phyloP scores from a whole-genome alignment of 306 rosid genomes.

The Cyclanthera cordifolia region DNA sequence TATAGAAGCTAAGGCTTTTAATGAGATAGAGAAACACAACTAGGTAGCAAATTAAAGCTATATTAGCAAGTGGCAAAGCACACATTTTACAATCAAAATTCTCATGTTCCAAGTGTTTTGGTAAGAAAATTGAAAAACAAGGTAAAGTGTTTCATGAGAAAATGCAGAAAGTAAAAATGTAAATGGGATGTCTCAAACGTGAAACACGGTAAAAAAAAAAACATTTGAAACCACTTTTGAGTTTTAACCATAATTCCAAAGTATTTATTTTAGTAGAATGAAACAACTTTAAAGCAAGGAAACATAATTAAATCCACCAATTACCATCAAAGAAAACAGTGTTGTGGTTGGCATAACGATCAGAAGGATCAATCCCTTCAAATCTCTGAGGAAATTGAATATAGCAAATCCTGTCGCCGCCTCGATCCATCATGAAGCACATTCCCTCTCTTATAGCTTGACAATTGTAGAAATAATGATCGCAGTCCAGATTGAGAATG shows the following conservation, averaged over 20 bases:
- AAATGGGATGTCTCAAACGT: no score
- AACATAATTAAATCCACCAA: no score
- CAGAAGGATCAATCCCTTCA: slow-evolving; percentile 81
- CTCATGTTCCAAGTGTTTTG: not conserved
- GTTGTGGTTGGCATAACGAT: slow-evolving; percentile 81
- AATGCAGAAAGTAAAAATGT: not conserved
- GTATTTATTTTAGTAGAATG: no score
- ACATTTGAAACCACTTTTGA: no score
- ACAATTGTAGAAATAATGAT: slow-evolving; percentile 60
- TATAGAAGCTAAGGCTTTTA: no score
- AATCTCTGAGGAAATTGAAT: slow-evolving; percentile 81
- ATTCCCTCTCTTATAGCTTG: slow-evolving; percentile 63
- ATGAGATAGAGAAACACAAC: not conserved
- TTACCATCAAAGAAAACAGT: slow-evolving; percentile 87
- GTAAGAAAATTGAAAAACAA: not conserved
- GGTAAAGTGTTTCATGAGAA: no score
- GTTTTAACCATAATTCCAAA: no score
- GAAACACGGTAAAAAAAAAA: no score
- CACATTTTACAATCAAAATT: not conserved
- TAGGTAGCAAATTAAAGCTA: not conserved
- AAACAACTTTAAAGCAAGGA: no score
- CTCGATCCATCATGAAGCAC: slow-evolving; percentile 85
- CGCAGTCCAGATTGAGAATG: slow-evolving; percentile 70
- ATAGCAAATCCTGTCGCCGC: slow-evolving; percentile 75
- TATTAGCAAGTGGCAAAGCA: not conserved